phyloP scores from a whole-genome alignment of 805 yeast species.

The Hemisphaericaspora nanyangensis region DNA sequence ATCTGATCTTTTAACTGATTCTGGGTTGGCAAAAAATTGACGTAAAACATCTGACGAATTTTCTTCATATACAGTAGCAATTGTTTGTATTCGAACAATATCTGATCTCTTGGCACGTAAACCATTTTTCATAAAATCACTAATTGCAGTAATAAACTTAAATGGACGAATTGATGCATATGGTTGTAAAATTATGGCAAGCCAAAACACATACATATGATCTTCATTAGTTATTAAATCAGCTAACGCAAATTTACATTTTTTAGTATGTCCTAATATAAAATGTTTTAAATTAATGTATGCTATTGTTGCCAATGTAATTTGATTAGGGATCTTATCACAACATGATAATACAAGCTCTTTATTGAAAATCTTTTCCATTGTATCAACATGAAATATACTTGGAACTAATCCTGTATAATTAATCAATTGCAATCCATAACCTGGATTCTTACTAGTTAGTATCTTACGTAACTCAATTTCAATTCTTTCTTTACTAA shows the following conservation, averaged over 20 bases:
- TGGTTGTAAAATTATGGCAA: slow-evolving; percentile 47
- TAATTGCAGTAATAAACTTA: slow-evolving; percentile 19
- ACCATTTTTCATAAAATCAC: slow-evolving; percentile 55
- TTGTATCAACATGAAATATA: slow-evolving; percentile 45
- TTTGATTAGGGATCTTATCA: slow-evolving; percentile 9
- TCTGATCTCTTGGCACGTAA: slow-evolving; percentile 59
- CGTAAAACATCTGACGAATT: slow-evolving; percentile 24
- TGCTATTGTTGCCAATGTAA: slow-evolving; percentile 20
- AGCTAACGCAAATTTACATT: slow-evolving; percentile 1
- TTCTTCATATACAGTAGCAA: slow-evolving; percentile 27
- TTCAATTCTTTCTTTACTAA: slow-evolving; percentile 88
- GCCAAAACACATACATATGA: slow-evolving; percentile 27
- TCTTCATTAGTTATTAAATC: slow-evolving; percentile 5
- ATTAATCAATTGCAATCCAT: slow-evolving; percentile 60
- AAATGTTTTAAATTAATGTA: slow-evolving; percentile 15
- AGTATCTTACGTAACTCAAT: slow-evolving; percentile 77
- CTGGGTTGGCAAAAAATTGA: slow-evolving; percentile 11
- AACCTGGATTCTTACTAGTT: slow-evolving; percentile 55
- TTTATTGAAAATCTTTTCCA: slow-evolving; percentile 13
- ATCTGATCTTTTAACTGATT: slow-evolving; percentile 43
- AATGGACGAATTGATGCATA: slow-evolving; percentile 25
- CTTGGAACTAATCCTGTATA: slow-evolving; percentile 52
- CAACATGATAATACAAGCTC: slow-evolving; percentile 5
- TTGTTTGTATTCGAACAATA: slow-evolving; percentile 45
- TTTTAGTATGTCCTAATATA: slow-evolving; percentile 1